phyloP scores from a whole-genome alignment of 2,329 filamentous ascomycete species.

The Paecilomyces variotii region DNA sequence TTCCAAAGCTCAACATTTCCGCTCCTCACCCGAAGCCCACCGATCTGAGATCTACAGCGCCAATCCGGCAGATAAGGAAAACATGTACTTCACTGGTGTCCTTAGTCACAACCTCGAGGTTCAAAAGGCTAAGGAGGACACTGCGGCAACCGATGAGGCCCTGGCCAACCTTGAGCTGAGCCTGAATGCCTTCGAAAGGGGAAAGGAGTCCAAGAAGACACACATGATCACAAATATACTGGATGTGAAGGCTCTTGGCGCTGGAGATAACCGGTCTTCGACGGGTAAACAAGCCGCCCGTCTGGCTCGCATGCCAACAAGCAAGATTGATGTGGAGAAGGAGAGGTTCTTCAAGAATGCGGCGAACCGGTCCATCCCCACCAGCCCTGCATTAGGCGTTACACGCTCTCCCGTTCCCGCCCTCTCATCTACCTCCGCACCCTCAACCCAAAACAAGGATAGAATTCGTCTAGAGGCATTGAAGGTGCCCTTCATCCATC shows the following conservation, averaged over 20 bases:
- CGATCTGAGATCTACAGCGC: slow-evolving; percentile 51
- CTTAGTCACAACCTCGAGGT: slow-evolving; percentile 51
- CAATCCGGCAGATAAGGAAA: slow-evolving; percentile 33
- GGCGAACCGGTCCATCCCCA: slow-evolving; percentile 31
- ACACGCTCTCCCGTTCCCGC: slow-evolving; percentile 27
- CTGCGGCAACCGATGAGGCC: slow-evolving; percentile 51
- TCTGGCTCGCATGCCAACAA: slow-evolving; percentile 24
- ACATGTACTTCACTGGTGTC: slow-evolving; percentile 48
- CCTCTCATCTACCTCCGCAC: slow-evolving; percentile 38
- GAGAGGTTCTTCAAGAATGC: slow-evolving; percentile 32
- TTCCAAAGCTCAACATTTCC: slow-evolving; percentile 48
- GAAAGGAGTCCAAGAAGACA: slow-evolving; percentile 53
- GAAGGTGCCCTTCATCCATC: slow-evolving; percentile 39
- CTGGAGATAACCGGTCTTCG: slow-evolving; percentile 24
- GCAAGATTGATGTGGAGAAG: slow-evolving; percentile 33
- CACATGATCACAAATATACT: slow-evolving; percentile 30
- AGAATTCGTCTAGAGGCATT: slow-evolving; percentile 36
- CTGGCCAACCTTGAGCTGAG: slow-evolving; percentile 52
- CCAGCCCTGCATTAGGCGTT: slow-evolving; percentile 33
- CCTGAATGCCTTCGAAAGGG: slow-evolving; percentile 51
- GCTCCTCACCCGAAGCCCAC: slow-evolving; percentile 45
- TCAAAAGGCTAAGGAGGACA: slow-evolving; percentile 47
- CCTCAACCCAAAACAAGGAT: slow-evolving; percentile 27
- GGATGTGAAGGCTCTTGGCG: slow-evolving; percentile 28
- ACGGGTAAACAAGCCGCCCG: slow-evolving; percentile 20